These are phyloP conservation scores for Brasilioporus rufonigricans DNA, from an alignment of 768 basidiomycete species.

Conservation along the genomic window DNA sequence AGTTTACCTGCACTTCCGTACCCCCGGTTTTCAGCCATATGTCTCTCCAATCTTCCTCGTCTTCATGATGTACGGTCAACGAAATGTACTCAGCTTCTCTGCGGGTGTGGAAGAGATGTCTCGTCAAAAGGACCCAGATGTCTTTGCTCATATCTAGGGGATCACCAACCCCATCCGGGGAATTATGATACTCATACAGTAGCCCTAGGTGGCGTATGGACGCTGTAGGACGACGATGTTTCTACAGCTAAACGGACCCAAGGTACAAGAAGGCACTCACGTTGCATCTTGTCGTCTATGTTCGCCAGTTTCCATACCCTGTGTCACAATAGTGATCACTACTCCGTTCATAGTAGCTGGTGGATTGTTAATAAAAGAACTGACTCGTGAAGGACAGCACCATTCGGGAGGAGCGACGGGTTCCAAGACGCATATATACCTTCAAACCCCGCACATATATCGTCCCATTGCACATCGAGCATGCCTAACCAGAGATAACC, in stretches of 20 bases:
- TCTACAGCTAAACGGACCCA: neutral
- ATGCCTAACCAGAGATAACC: constrained; percentile 34
- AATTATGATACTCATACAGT: constrained; percentile 31
- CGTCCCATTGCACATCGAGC: constrained; percentile 72
- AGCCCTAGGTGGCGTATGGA: constrained; percentile 41
- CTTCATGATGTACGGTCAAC: constrained; percentile 41
- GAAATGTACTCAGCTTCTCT: constrained; percentile 67
- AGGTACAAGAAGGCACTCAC: constrained; percentile 28
- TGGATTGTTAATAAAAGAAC: constrained; percentile 15
- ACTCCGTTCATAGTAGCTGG: neutral
- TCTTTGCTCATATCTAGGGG: constrained; percentile 36
- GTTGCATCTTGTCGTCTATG: constrained; percentile 23
- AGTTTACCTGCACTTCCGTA: constrained; percentile 39
- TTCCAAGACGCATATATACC: constrained; percentile 89
- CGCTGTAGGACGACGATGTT: constrained; percentile 25
- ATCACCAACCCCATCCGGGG: neutral
- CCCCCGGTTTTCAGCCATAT: constrained; percentile 26
- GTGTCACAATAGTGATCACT: neutral
- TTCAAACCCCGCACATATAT: constrained; percentile 70
- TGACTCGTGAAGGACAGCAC: constrained; percentile 66
- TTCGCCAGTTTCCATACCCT: constrained; percentile 49
- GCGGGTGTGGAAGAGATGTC: constrained; percentile 66
- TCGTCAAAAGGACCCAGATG: constrained; percentile 79
- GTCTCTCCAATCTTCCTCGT: constrained; percentile 36
- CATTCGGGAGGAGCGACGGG: constrained; percentile 53